phyloP scores from a whole-genome alignment of 306 rosid species.

The Malus orientalis region DNA sequence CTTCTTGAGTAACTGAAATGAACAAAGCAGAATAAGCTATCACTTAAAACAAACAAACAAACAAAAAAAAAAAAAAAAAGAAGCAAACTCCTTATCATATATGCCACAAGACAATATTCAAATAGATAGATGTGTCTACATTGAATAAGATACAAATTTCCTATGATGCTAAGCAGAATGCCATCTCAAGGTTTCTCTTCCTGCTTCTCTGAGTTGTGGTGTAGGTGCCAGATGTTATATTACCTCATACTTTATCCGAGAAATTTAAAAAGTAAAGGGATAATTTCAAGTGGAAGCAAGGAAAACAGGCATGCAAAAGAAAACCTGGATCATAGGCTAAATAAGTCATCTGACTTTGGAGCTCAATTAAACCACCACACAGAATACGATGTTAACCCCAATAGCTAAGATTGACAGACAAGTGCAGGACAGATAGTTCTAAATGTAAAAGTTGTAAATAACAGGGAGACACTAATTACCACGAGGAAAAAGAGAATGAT shows the following conservation, averaged over 20 bases:
- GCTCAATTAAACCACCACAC: not conserved
- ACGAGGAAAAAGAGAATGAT: conserved; percentile 63
- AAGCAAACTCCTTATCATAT: not conserved
- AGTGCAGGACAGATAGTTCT: not conserved
- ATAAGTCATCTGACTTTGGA: not conserved
- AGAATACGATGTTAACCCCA: not conserved
- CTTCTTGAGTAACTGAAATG: conserved; percentile 48
- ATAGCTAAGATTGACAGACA: not conserved
- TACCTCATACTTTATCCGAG: not conserved
- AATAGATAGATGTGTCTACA: not conserved
- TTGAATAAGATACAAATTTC: not conserved
- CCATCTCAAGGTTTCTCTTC: not conserved
- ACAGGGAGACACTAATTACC: conserved; percentile 35
- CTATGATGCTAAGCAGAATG: not conserved
- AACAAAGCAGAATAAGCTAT: conserved; percentile 10
- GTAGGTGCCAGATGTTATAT: not conserved
- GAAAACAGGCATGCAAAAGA: not conserved
- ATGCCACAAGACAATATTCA: not conserved
- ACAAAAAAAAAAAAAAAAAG: too few relatives aligned
- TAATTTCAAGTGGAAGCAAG: not conserved
- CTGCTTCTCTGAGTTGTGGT: not conserved
- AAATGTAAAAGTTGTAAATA: not conserved
- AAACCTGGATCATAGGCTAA: not conserved
- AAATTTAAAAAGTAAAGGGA: not conserved
- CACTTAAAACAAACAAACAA: not conserved